Conservation (phyloP, 2,329 filamentous ascomycete genomes). For the Penicillium sclerotigenum region DNA sequence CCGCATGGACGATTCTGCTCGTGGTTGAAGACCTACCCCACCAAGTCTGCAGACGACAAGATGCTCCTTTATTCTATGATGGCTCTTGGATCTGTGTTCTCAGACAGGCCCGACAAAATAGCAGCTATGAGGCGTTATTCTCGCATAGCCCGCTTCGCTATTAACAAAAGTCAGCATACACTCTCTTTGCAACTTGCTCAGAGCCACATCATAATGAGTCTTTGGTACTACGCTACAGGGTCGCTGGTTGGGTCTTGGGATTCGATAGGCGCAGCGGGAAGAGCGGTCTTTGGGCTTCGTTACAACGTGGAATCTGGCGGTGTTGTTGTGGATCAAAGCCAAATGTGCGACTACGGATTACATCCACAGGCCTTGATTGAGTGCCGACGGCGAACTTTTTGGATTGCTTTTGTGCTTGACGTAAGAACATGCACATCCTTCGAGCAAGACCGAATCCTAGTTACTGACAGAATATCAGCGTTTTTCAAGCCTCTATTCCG, state of each 20-base stretch:
- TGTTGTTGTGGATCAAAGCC: slow-evolving; percentile 46
- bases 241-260: slow-evolving; percentile 62
- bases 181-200: slow-evolving; percentile 65
- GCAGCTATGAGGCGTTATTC: slow-evolving; percentile 49
- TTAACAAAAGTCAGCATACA: slow-evolving; percentile 49
- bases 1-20: slow-evolving; percentile 52
- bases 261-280: slow-evolving; percentile 60
- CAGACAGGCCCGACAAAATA: slow-evolving; percentile 45
- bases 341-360: slow-evolving; percentile 56
- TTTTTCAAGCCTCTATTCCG: slow-evolving; percentile 58
- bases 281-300: slow-evolving; percentile 57
- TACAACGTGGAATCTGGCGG: slow-evolving; percentile 61
- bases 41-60: slow-evolving; percentile 53
- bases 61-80: slow-evolving; percentile 62
- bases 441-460: slow-evolving; percentile 5
- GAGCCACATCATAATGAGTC: slow-evolving; percentile 61
- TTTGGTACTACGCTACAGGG: slow-evolving; percentile 63
- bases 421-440: slow-evolving; percentile 39
- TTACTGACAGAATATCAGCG: slow-evolving; percentile 41
- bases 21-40: slow-evolving; percentile 51
- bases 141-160: slow-evolving; percentile 57
- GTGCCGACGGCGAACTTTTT: slow-evolving; percentile 67
- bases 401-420: slow-evolving; percentile 69
- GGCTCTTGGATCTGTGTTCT: slow-evolving; percentile 56
- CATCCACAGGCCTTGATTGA: slow-evolving; percentile 60